Evolutionary conservation across 2,329 filamentous ascomycete species (phyloP).

Genomic region (Dothidotthia symphoricarpi): DNA sequence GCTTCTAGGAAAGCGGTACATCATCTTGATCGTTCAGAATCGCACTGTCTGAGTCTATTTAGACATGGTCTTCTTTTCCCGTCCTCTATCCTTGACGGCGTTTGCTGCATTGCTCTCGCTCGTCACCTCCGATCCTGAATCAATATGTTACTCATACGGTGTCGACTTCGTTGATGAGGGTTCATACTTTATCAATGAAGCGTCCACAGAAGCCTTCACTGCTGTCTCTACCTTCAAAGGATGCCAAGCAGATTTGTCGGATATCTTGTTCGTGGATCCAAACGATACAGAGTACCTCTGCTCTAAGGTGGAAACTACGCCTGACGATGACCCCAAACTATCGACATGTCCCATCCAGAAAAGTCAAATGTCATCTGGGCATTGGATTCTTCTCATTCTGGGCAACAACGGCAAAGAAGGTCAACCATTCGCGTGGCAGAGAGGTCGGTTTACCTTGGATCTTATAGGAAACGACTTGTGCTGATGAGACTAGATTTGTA

Average conservation of each 20-base stretch:
- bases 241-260: slow-evolving; percentile 43
- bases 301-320: slow-evolving; percentile 42
- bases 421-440: slow-evolving; percentile 47
- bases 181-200: slow-evolving; percentile 48
- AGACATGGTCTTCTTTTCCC: slow-evolving; percentile 14
- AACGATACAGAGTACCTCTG: slow-evolving; percentile 44
- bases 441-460: slow-evolving; percentile 36
- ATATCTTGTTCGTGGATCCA: slow-evolving; percentile 47
- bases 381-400: slow-evolving; percentile 46
- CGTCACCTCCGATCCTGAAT: slow-evolving; percentile 21
- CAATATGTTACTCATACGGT: slow-evolving; percentile 39
- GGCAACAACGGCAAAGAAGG: slow-evolving; percentile 47
- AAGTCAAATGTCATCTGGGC: slow-evolving; percentile 45
- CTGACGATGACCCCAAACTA: slow-evolving; percentile 40
- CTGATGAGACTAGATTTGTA: slow-evolving; percentile 27
- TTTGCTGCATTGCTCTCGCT: slow-evolving; percentile 27
- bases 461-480: slow-evolving; percentile 5
- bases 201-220: slow-evolving; percentile 44
- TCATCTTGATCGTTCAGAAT: slow-evolving; percentile 2
- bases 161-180: slow-evolving; percentile 47
- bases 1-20: neutral
- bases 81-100: slow-evolving; percentile 22
- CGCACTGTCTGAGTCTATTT: no score
- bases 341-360: slow-evolving; percentile 47
- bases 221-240: slow-evolving; percentile 47